Conservation (phyloP, 176 grass and related monocot genomes). For the Tuctoria greenei region DNA sequence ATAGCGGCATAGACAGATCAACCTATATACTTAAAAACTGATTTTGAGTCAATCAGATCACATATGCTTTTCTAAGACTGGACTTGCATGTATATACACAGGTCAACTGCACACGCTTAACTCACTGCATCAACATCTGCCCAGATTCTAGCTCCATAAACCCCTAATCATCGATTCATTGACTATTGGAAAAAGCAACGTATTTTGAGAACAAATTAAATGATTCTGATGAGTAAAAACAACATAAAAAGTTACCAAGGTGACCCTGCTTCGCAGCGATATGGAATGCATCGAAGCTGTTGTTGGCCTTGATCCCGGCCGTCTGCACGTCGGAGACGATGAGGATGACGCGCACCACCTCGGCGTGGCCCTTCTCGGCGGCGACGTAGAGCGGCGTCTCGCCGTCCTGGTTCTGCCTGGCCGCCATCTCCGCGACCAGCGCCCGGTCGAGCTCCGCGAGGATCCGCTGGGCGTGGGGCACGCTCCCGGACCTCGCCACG, state of each 20-base stretch:
- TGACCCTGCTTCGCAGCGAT: slow-evolving; percentile 85
- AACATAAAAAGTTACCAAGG: slow-evolving; percentile 47
- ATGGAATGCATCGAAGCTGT: slow-evolving; percentile 86
- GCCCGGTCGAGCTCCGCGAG: slow-evolving; percentile 47
- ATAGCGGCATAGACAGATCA: no score
- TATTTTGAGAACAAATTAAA: background rate
- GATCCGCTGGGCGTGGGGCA: slow-evolving; percentile 52
- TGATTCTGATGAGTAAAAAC: background rate
- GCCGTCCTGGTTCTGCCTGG: slow-evolving; percentile 76
- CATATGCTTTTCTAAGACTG: slow-evolving; percentile 12
- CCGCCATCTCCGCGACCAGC: slow-evolving; percentile 48
- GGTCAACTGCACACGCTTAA: background rate
- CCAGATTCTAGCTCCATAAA: slow-evolving; percentile 13
- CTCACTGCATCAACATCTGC: slow-evolving; percentile 5
- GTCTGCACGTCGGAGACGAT: slow-evolving; percentile 67
- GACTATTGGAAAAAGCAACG: background rate
- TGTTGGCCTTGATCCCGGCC: slow-evolving; percentile 73
- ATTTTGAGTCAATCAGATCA: slow-evolving; percentile 24
- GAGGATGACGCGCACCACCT: slow-evolving; percentile 73
- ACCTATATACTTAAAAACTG: no score
- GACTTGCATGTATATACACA: background rate
- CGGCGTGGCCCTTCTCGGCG: slow-evolving; percentile 71
- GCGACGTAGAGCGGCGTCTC: slow-evolving; percentile 83
- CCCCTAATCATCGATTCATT: slow-evolving; percentile 24
- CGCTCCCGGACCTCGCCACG: slow-evolving; percentile 71